Percentiles rank a stretch among this genome's conserved stretches.
Evolutionary conservation across 768 basidiomycete genomes (phyloP).

Genomic region (Daedaleopsis nitida): DNA sequence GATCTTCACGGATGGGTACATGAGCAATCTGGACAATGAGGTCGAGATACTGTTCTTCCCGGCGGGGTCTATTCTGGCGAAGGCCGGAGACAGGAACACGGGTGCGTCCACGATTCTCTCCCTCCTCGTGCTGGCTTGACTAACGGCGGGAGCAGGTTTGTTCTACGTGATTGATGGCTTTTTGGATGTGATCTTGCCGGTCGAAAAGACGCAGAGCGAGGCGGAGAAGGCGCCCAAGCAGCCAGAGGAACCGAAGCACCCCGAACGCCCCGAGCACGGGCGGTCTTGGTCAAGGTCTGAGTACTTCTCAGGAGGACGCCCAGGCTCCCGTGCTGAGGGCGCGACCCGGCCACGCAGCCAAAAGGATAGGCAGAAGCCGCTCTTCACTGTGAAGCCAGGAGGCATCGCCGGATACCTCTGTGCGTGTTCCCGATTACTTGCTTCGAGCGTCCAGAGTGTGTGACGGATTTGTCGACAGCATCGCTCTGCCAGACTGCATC

Average conservation of each 20-base stretch:
- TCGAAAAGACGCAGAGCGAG: conserved; percentile 24
- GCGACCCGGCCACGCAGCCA: conserved; percentile 31
- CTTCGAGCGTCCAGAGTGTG: neutral
- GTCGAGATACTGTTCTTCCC: conserved; percentile 95
- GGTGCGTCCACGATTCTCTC: conserved; percentile 44
- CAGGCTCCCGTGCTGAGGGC: conserved; percentile 7
- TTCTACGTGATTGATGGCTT: conserved; percentile 98
- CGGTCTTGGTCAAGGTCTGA: conserved; percentile 13
- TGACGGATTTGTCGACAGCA: conserved; percentile 44
- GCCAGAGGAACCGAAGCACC: neutral
- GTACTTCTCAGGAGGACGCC: conserved; percentile 10
- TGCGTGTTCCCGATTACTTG: conserved; percentile 32
- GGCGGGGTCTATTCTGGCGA: conserved; percentile 82
- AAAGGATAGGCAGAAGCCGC: conserved; percentile 56
- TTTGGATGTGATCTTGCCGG: conserved; percentile 84
- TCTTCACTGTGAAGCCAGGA: conserved; percentile 96
- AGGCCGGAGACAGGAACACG: conserved; percentile 86
- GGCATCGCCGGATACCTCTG: conserved; percentile 97
- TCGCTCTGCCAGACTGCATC: conserved; percentile 90
- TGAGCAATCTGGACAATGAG: conserved; percentile 91
- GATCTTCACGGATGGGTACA: conserved; percentile 52
- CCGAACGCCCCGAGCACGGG: conserved; percentile 1
- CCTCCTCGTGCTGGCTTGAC: neutral
- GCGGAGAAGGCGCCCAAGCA: conserved; percentile 11
- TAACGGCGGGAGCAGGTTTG: conserved; percentile 48